A percentile compares a stretch with the other conserved stretches of the same genome.
phyloP scores from a whole-genome alignment of 208 protist genomes.

The Leishmania major region DNA sequence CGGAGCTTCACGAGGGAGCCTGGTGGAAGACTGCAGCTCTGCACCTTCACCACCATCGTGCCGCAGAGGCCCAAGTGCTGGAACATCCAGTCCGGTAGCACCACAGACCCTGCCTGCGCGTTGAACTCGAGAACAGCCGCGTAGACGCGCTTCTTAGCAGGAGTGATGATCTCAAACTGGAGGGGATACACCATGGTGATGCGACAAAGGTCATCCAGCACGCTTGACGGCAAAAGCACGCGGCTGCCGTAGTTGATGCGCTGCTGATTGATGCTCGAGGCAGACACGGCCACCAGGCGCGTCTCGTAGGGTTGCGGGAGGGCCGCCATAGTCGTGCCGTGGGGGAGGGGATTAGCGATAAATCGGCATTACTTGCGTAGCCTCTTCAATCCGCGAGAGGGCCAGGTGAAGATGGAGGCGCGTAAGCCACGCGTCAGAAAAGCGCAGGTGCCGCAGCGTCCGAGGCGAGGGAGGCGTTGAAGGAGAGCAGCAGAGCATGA shows the following conservation, averaged over 20 bases:
- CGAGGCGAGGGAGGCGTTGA: neutral
- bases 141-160: conserved; percentile 44
- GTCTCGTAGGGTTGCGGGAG: conserved; percentile 29
- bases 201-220: conserved; percentile 70
- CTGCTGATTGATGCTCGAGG: conserved; percentile 35
- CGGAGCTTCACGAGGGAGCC: conserved; percentile 92
- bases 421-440: neutral
- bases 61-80: conserved; percentile 70
- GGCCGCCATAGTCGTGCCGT: conserved; percentile 8
- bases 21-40: conserved; percentile 73
- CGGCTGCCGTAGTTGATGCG: conserved; percentile 80
- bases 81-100: conserved; percentile 95
- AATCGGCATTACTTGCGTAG: neutral
- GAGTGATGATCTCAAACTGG: conserved; percentile 86
- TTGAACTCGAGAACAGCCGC: conserved; percentile 94
- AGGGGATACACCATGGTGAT: conserved; percentile 91
- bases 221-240: conserved; percentile 83
- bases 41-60: conserved; percentile 64
- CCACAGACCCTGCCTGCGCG: conserved; percentile 84
- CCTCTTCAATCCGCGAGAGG: neutral
- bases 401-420: neutral
- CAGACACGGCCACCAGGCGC: conserved; percentile 34
- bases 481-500: neutral
- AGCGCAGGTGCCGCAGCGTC: neutral
- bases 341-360: neutral